Conservation (phyloP, 2,329 filamentous ascomycete species). For the Apiospora saccharicola region DNA sequence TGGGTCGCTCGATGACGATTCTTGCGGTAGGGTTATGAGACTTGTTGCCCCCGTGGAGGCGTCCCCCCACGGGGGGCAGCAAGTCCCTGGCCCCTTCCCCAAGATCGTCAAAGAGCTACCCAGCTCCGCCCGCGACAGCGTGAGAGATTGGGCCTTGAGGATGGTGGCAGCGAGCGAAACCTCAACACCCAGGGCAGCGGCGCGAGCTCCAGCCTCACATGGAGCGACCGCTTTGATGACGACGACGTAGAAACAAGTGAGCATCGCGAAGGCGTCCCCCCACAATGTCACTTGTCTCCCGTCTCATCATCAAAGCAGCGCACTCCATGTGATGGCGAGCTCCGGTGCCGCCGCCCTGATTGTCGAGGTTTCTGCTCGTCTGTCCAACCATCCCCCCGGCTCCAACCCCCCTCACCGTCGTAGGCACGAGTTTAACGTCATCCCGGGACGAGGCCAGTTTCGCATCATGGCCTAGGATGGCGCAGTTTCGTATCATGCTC, state of each 20-base stretch:
- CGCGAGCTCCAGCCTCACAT: neutral
- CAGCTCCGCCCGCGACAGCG: neutral
- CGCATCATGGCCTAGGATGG: slow-evolving; percentile 10
- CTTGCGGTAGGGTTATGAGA: neutral
- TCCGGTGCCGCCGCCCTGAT: no score
- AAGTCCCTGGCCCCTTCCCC: neutral
- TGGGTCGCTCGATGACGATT: neutral
- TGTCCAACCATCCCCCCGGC: no score
- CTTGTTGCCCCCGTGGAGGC: neutral
- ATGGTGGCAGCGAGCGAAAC: neutral
- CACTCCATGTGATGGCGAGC: no score
- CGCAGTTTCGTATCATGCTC: neutral
- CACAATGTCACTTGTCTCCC: neutral
- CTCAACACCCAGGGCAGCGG: neutral
- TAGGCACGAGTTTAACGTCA: neutral
- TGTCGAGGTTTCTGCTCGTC: no score
- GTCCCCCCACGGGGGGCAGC: neutral
- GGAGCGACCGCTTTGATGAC: no score
- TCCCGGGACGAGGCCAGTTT: neutral
- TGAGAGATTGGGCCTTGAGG: neutral
- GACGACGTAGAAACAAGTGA: neutral
- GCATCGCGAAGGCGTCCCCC: neutral
- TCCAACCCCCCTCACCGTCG: neutral
- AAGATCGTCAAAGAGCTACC: neutral
- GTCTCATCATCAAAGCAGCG: no score